phyloP scores from a whole-genome alignment of 2,329 filamentous ascomycete genomes.

The Fusarium sp. region DNA sequence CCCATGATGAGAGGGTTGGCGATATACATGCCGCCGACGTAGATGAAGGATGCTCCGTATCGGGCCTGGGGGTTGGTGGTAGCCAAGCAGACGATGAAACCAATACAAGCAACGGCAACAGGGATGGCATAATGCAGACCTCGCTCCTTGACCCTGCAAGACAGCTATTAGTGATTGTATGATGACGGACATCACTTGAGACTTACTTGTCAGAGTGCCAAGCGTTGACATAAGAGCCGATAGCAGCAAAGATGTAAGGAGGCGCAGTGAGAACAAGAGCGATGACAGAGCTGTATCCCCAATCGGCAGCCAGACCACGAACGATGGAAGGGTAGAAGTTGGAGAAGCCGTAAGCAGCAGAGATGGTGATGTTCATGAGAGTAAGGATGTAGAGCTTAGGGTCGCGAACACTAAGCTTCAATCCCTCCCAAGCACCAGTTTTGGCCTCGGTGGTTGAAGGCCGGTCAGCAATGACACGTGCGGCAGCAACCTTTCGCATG shows the following conservation, averaged over 20 bases:
- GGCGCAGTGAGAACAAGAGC: slow-evolving; percentile 9
- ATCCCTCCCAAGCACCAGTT: slow-evolving; percentile 10
- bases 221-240: slow-evolving; percentile 8
- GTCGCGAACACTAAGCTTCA: slow-evolving; percentile 9
- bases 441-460: slow-evolving; percentile 1
- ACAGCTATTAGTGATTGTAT: accelerated
- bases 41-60: slow-evolving; percentile 6
- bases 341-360: slow-evolving; percentile 11
- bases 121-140: slow-evolving; percentile 8
- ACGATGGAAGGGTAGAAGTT: slow-evolving; percentile 16
- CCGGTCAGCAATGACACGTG: slow-evolving; percentile 4
- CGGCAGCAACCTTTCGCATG: slow-evolving; percentile 6
- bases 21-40: slow-evolving; percentile 9
- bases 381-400: slow-evolving; percentile 19
- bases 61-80: not conserved
- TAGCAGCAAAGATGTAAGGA: slow-evolving; percentile 7
- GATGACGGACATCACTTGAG: accelerated
- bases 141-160: not conserved
- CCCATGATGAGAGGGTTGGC: slow-evolving; percentile 19
- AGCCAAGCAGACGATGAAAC: slow-evolving; percentile 1
- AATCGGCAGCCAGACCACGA: not conserved
- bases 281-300: slow-evolving; percentile 11
- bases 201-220: slow-evolving; percentile 19
- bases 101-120: not conserved
- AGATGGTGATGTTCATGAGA: slow-evolving; percentile 14